Evolutionary conservation across 176 grass and related monocot species (phyloP).

Genomic region (Bonia amplexicaulis): DNA sequence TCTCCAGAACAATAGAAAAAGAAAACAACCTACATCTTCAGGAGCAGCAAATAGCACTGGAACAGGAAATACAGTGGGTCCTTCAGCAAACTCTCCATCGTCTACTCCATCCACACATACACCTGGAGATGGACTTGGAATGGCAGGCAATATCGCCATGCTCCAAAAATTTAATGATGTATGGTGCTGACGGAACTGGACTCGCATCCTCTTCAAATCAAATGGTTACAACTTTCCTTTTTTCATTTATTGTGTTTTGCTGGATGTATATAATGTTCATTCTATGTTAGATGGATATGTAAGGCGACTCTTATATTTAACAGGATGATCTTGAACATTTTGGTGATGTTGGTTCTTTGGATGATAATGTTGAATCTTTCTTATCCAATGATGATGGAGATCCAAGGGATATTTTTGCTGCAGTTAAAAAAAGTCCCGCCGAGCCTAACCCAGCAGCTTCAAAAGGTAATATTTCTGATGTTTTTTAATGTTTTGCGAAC

Average conservation of each 20-base stretch:
- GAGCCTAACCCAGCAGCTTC: constrained; percentile 61
- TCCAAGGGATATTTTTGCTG: constrained; percentile 85
- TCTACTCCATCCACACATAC: constrained; percentile 93
- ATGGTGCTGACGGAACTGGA: constrained; percentile 77
- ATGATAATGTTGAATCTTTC: constrained; percentile 98
- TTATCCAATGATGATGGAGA: constrained; percentile 90
- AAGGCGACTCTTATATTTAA: constrained; percentile 15
- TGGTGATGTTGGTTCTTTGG: constrained; percentile 85
- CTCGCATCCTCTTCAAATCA: constrained; percentile 97
- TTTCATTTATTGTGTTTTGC: constrained; percentile 1
- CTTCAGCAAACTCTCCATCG: constrained; percentile 73
- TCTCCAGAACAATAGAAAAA: constrained; percentile 85
- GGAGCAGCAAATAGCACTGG: constrained; percentile 96
- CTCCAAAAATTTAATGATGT: constrained; percentile 90
- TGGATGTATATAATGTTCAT: constrained; percentile 12
- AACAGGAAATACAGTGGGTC: constrained; percentile 89
- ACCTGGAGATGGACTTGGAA: constrained; percentile 59
- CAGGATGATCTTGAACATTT: constrained; percentile 97
- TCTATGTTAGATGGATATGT: constrained; percentile 11
- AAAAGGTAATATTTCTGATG: constrained; percentile 46
- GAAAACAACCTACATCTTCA: constrained; percentile 88
- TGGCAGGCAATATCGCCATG: constrained; percentile 67
- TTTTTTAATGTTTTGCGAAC: not conserved
- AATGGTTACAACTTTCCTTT: constrained; percentile 58
- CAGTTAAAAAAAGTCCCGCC: constrained; percentile 57